phyloP scores from a whole-genome alignment of 495 filamentous ascomycete species.

The Aspergillus cristatus region DNA sequence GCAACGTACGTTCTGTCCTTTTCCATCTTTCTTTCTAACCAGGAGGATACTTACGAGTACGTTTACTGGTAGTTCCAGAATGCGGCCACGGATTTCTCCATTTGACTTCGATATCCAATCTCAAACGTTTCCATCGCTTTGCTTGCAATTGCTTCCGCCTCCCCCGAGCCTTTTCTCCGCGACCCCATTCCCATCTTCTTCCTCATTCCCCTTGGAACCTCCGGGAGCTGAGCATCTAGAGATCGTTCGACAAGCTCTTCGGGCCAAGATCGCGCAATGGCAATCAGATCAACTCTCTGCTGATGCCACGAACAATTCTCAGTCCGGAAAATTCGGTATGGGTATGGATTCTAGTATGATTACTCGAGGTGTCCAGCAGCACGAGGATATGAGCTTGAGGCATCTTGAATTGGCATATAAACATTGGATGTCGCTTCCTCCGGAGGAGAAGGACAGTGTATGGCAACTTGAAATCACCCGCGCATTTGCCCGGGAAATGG shows the following conservation, averaged over 20 bases:
- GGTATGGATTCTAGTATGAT: slow-evolving; percentile 32
- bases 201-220: slow-evolving; percentile 65
- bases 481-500: slow-evolving; percentile 57
- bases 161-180: slow-evolving; percentile 67
- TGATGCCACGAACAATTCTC: slow-evolving; percentile 17
- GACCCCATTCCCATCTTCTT: slow-evolving; percentile 57
- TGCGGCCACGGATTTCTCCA: slow-evolving; percentile 40
- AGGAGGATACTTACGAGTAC: slow-evolving; percentile 3
- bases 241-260: slow-evolving; percentile 55
- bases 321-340: slow-evolving; percentile 15
- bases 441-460: slow-evolving; percentile 46
- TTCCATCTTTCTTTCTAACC: not conserved
- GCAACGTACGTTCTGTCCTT: slow-evolving; percentile 53
- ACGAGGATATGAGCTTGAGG: slow-evolving; percentile 48
- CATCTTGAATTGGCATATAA: slow-evolving; percentile 63
- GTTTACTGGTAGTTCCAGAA: slow-evolving; percentile 18
- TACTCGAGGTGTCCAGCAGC: slow-evolving; percentile 41
- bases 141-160: slow-evolving; percentile 66
- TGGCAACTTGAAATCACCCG: slow-evolving; percentile 77
- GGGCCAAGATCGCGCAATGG: slow-evolving; percentile 56
- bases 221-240: slow-evolving; percentile 64
- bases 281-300: slow-evolving; percentile 29
- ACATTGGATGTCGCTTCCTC: slow-evolving; percentile 56
- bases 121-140: slow-evolving; percentile 73
- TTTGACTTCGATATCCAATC: slow-evolving; percentile 79